Evolutionary conservation across 768 basidiomycete species (phyloP).

Genomic region (Suillus subalutaceus): DNA sequence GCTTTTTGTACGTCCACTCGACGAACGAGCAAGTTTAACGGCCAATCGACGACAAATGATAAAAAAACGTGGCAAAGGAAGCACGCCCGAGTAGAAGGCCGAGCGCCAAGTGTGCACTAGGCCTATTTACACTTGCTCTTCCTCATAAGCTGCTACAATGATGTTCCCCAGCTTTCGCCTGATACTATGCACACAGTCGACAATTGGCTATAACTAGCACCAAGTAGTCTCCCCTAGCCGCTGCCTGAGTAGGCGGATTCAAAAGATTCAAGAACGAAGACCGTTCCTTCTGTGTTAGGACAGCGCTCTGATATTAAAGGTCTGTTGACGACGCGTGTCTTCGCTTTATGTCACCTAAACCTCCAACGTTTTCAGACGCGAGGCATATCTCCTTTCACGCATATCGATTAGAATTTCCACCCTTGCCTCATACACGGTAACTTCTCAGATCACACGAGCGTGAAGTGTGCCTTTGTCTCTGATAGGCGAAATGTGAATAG

Average conservation of each 20-base stretch:
- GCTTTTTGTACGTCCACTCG: slow-evolving; percentile 6
- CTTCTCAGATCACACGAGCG: background rate
- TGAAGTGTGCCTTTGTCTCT: background rate
- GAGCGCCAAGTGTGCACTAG: background rate
- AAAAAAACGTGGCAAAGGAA: slow-evolving; percentile 1
- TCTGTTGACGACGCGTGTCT: background rate
- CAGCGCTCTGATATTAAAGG: background rate
- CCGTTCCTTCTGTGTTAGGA: background rate
- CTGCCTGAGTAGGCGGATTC: background rate
- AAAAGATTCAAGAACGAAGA: background rate
- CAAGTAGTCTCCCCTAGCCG: background rate
- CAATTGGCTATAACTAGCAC: background rate
- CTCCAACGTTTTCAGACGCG: background rate
- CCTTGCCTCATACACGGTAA: background rate
- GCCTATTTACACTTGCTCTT: background rate
- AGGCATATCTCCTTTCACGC: slow-evolving; percentile 4
- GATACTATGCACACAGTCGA: background rate
- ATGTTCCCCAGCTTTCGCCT: background rate
- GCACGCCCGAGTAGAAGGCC: background rate
- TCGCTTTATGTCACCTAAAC: background rate
- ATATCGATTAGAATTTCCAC: background rate
- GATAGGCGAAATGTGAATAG: background rate
- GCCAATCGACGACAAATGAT: background rate
- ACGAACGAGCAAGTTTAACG: background rate
- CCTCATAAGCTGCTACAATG: background rate